Base-by-base conservation (phyloP, 805 yeast species). In the Wickerhamomyces bovis region DNA sequence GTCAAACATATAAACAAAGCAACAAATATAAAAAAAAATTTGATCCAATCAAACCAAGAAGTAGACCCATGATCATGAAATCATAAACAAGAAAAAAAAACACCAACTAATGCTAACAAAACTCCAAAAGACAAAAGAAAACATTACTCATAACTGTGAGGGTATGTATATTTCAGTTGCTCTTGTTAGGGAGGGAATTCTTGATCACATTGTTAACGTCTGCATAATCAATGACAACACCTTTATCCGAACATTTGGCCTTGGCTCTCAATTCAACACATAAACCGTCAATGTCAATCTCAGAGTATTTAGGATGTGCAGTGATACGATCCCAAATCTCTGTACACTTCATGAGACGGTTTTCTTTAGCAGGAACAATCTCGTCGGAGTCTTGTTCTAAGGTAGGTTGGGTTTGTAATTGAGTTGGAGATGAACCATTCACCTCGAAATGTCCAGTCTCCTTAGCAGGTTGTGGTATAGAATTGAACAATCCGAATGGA, bases 301-400 rank as follows among this genome's bases (percentile, higher is more conserved):
- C 97, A 6, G 94, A 81, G 65, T 90, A 94, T 62, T 85, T 80
- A 30, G 99, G 98, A 72, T 94, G 98, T 20, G 94, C 67, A 2
- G 97, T 86, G 35, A 94, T 85, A 60, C 98, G 77, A 65, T 92
- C 98, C 99, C 99, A 94, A 15, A 92, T 84, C 55, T 89, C 97
- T 0, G 95, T 79, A 66, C 99, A 94, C 60, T 80, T 80, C 67
- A 85, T 67, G 55, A 80, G 62, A 13, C 76, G 72, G 16, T 66
- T 67, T 47, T 81, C 84, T 9, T 79, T 84, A 5, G 84, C 77
- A 6, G 95, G 95, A 4, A 88, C 90, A 25, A 80, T n/a, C n/a
- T n/a, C 77, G 30, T 69, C 71, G 18, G 57, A 63, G 35, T 60
- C 70, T 23, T 49, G 53, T 25, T 50, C 50, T 6, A 21, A 35